These are phyloP conservation scores for Penicillium sp. DNA, from an alignment of 2,329 filamentous ascomycete genomes.

Conservation along the genomic window DNA sequence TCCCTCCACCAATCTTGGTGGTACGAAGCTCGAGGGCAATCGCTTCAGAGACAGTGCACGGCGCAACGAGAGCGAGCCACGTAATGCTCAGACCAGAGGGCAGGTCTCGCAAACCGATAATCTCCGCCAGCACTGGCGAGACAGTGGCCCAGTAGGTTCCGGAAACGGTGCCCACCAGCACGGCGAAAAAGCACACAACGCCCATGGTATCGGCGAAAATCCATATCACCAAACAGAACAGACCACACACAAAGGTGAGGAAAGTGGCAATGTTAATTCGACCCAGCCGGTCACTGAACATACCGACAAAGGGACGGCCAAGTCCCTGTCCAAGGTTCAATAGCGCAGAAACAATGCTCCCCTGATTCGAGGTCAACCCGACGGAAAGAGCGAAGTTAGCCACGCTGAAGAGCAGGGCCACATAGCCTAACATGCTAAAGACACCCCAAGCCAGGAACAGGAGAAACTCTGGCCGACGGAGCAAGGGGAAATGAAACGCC, in stretches of 20 bases:
- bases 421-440: constrained; percentile 66
- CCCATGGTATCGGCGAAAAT: constrained; percentile 59
- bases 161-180: constrained; percentile 59
- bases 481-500: constrained; percentile 56
- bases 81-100: constrained; percentile 60
- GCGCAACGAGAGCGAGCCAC: constrained; percentile 60
- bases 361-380: constrained; percentile 61
- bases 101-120: constrained; percentile 61
- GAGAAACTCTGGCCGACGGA: constrained; percentile 57
- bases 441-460: constrained; percentile 62
- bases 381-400: constrained; percentile 63
- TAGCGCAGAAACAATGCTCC: constrained; percentile 61
- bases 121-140: constrained; percentile 61
- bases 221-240: constrained; percentile 65
- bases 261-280: constrained; percentile 63
- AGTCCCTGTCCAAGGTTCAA: constrained; percentile 64
- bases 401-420: constrained; percentile 64
- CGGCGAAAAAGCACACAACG: constrained; percentile 60
- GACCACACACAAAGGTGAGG: constrained; percentile 57
- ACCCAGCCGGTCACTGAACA: constrained; percentile 62
- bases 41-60: constrained; percentile 51
- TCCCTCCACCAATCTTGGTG: constrained; percentile 22
- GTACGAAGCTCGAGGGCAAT: constrained; percentile 63
- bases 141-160: constrained; percentile 63
- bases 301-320: constrained; percentile 61